Evolutionary conservation across 1,139 yeast genomes (phyloP).

Genomic region (Scheffersomyces quercinus): DNA sequence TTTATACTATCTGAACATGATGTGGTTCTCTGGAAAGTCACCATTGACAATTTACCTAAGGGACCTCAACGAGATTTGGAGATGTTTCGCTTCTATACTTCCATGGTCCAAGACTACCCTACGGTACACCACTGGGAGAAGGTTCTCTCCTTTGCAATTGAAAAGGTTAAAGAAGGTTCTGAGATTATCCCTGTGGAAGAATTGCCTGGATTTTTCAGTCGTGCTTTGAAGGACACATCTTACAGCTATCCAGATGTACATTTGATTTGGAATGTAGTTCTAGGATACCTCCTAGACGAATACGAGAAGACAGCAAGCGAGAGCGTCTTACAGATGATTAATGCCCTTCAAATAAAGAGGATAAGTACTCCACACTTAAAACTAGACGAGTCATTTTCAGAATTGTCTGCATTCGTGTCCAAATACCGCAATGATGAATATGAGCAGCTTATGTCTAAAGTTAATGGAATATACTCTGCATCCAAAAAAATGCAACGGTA

Average conservation of each 20-base stretch:
- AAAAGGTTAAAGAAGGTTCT: too few species aligned
- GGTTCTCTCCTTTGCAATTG: conserved; percentile 15
- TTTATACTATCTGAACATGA: too few species aligned
- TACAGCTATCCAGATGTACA: conserved; percentile 37
- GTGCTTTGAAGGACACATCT: conserved; percentile 28
- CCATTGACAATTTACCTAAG: too few species aligned
- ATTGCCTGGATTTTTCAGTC: conserved; percentile 11
- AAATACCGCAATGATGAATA: conserved; percentile 29
- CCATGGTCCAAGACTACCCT: conserved; percentile 13
- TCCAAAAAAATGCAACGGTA: conserved; percentile 30
- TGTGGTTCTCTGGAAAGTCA: too few species aligned
- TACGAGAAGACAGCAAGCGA: conserved; percentile 13
- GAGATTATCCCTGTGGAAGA: conserved; percentile 2
- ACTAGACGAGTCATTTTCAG: conserved; percentile 43
- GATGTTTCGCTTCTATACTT: conserved; percentile 15
- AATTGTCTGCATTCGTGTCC: conserved; percentile 47
- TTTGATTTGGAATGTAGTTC: conserved; percentile 33
- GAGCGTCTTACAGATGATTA: conserved; percentile 19
- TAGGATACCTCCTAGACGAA: conserved; percentile 10
- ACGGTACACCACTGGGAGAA: conserved; percentile 12
- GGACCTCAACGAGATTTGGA: too few species aligned
- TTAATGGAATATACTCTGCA: conserved; percentile 32
- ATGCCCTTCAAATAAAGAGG: conserved; percentile 32
- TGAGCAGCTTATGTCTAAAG: conserved; percentile 37
- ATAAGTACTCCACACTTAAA: conserved; percentile 44